These are phyloP conservation scores for Xanthoconium separans DNA, from an alignment of 1,284 basidiomycete genomes.

Conservation along the genomic window DNA sequence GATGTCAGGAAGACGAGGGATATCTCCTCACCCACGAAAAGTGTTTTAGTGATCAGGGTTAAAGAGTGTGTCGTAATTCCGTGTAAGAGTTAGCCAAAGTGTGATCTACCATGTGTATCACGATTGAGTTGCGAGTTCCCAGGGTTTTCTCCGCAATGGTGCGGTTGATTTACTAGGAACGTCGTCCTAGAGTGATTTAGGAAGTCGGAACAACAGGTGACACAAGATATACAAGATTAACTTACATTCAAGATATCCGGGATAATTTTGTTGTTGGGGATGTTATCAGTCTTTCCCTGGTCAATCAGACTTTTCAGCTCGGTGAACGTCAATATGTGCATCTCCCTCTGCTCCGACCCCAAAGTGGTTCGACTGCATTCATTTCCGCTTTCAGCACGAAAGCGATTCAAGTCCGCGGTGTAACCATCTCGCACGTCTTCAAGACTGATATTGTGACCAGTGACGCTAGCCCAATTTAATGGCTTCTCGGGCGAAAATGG, in stretches of 20 bases:
- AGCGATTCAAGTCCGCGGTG: slow-evolving; percentile 10
- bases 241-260: slow-evolving; percentile 62
- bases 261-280: slow-evolving; percentile 74
- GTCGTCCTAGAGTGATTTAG: slow-evolving; percentile 39
- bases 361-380: slow-evolving; percentile 11
- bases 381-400: slow-evolving; percentile 21
- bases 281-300: slow-evolving; percentile 64
- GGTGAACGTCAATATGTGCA: slow-evolving; percentile 55
- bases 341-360: slow-evolving; percentile 29
- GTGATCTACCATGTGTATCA: slow-evolving; percentile 21
- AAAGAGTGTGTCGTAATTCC: slow-evolving; percentile 16
- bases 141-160: slow-evolving; percentile 56
- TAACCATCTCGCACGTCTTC: slow-evolving; percentile 19
- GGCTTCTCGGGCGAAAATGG: slow-evolving; percentile 5
- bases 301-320: slow-evolving; percentile 71
- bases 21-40: slow-evolving; percentile 15
- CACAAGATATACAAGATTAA: slow-evolving; percentile 8
- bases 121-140: slow-evolving; percentile 42
- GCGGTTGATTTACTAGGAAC: slow-evolving; percentile 54
- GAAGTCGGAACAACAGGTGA: slow-evolving; percentile 4
- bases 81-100: slow-evolving; percentile 6
- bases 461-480: slow-evolving; percentile 34
- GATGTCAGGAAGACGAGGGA: slow-evolving; percentile 1
- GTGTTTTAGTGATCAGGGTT: slow-evolving; percentile 8
- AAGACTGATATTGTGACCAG: slow-evolving; percentile 22